Evolutionary conservation across 2,329 filamentous ascomycete species (phyloP), one percentile per base, ranked within the genome.

Genomic region (Berkeleyomyces rouxiae): DNA sequence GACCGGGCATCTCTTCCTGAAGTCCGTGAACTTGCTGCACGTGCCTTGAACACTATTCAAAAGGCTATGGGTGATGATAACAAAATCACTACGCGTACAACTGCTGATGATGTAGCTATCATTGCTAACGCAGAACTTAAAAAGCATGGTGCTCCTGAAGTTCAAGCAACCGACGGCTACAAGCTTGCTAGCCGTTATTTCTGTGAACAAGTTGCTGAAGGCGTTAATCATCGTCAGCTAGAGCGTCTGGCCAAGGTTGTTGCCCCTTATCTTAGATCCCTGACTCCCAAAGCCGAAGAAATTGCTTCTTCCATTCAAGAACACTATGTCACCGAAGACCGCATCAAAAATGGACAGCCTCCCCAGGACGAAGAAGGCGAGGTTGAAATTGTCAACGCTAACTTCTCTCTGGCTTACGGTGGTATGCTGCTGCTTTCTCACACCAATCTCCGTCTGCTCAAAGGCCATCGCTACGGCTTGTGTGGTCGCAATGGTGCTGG

Each of bases 351-450:
- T 69, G 92, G 91, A 67, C 83, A 86, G 61, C 88, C 90, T 1
- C 80, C 88, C 67, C 88, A 91, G 73, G 89, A 93, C 66, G 90
- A 96, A 65, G 89, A 95, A 65, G 91, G 90, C 65, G 93, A 99
- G 75, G 79, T 86, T 31, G 93, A 97, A 74, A 96, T 99, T 71
- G 93, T 99, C 72, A 97, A 99, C 70, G 92, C 93, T 55, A 87
- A 93, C 71, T 99, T 99, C 78, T 99, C 93, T 23, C 82, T 99
- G 33, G 93, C 91, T 58, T 99, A 99, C 70, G 93, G 93, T 72
- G 93, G 93, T 70, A 97, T 96, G 91, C 83, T 99, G 67, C 78
- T 99, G 66, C 82, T 99, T 31, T 96, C 90, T 4, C 93, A 97
- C 77, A 96, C 93, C 67, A 97, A 96, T 73, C 79, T 99, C 51